phyloP scores from a whole-genome alignment of 768 basidiomycete genomes.

The Termitomyces sp. region DNA sequence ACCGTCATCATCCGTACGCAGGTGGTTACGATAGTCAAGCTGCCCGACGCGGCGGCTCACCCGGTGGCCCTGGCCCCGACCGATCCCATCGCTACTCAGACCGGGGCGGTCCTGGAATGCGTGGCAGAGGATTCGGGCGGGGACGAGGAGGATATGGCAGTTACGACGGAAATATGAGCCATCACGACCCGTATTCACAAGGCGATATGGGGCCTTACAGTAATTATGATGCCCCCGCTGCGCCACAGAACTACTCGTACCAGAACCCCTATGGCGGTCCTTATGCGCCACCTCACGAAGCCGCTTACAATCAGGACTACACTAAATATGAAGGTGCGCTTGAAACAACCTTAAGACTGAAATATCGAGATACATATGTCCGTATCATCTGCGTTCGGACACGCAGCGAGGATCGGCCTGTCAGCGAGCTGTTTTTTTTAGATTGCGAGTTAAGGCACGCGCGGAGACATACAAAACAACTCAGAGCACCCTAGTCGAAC shows the following conservation, averaged over 20 bases:
- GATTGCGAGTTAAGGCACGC: slow-evolving; percentile 50
- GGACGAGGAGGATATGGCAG: slow-evolving; percentile 53
- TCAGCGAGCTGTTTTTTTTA: slow-evolving; percentile 22
- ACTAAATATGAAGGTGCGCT: slow-evolving; percentile 83
- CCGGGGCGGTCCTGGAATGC: slow-evolving; percentile 50
- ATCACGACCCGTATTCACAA: slow-evolving; percentile 50
- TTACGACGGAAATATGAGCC: slow-evolving; percentile 52
- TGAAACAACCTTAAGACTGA: slow-evolving; percentile 57
- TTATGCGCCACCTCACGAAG: slow-evolving; percentile 46
- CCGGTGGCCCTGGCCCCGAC: slow-evolving; percentile 67
- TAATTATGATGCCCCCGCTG: slow-evolving; percentile 52
- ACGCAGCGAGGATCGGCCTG: slow-evolving; percentile 28
- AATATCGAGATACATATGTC: slow-evolving; percentile 24
- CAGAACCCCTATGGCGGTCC: slow-evolving; percentile 61
- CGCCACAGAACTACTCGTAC: slow-evolving; percentile 62
- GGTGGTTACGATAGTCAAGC: slow-evolving; percentile 52
- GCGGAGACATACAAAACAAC: slow-evolving; percentile 32
- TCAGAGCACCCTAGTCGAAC: slow-evolving; percentile 27
- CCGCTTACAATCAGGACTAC: slow-evolving; percentile 59
- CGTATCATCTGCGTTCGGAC: slow-evolving; percentile 22
- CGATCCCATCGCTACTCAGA: slow-evolving; percentile 61
- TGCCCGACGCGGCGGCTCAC: slow-evolving; percentile 61
- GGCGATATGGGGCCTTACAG: slow-evolving; percentile 64
- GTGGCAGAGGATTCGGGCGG: slow-evolving; percentile 46
- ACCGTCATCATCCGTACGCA: slow-evolving; percentile 88